Percentiles rank a stretch among this genome's conserved stretches.
These are phyloP conservation scores for Kalmusia sp. DNA, from an alignment of 2,329 filamentous ascomycete genomes.

Conservation along the genomic window DNA sequence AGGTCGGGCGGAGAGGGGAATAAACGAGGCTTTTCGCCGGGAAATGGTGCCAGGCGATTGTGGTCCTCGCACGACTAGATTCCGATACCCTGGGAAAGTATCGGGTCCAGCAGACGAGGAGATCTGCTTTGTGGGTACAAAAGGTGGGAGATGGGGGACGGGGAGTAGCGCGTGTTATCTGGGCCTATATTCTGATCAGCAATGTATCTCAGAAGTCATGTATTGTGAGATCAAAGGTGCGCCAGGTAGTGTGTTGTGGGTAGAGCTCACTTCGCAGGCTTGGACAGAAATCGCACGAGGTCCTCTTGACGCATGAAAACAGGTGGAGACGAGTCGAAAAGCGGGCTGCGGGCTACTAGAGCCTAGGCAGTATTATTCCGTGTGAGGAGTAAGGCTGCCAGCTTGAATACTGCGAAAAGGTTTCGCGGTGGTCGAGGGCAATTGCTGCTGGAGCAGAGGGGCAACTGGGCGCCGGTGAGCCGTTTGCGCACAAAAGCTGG, in stretches of 20 bases:
- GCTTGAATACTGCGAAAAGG: slow-evolving; percentile 35
- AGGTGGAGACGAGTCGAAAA: slow-evolving; percentile 26
- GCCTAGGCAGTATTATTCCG: slow-evolving; percentile 41
- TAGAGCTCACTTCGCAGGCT: slow-evolving; percentile 83
- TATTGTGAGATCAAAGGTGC: neutral
- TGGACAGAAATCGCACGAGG: slow-evolving; percentile 90
- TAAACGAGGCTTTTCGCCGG: slow-evolving; percentile 80
- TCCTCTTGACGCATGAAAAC: slow-evolving; percentile 86
- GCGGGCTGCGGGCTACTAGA: slow-evolving; percentile 44
- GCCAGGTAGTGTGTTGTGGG: slow-evolving; percentile 9
- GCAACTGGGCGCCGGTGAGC: slow-evolving; percentile 20
- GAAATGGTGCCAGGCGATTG: slow-evolving; percentile 81
- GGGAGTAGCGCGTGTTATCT: slow-evolving; percentile 68
- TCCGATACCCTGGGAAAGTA: slow-evolving; percentile 86
- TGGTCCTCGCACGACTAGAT: slow-evolving; percentile 71
- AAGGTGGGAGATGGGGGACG: slow-evolving; percentile 29
- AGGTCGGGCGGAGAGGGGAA: slow-evolving; percentile 83
- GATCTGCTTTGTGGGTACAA: slow-evolving; percentile 58
- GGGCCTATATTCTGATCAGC: slow-evolving; percentile 58
- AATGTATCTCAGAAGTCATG: slow-evolving; percentile 3
- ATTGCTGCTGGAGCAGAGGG: slow-evolving; percentile 12
- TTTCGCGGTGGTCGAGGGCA: slow-evolving; percentile 18
- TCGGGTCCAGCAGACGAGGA: slow-evolving; percentile 83
- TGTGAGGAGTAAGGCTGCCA: slow-evolving; percentile 35
- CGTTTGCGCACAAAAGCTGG: neutral